Evolutionary conservation across 2,329 filamentous ascomycete genomes (phyloP).

Genomic region (Aspergillus puulaauensis): DNA sequence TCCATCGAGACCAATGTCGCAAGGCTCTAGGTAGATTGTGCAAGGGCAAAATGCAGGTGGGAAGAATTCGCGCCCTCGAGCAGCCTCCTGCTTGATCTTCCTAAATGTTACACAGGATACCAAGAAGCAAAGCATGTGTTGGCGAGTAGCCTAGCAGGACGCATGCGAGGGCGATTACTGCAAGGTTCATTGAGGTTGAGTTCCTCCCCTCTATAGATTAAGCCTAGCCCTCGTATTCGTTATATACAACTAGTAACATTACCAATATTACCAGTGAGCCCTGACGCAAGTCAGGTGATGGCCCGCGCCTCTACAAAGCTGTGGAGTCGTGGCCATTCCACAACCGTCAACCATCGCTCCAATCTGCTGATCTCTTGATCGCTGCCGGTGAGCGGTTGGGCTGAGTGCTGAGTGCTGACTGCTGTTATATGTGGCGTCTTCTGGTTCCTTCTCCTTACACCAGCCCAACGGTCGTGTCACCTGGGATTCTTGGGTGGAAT

Average conservation of each 20-base stretch:
- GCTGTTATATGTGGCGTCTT: not conserved
- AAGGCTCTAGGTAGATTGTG: not conserved
- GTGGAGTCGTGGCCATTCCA: no score
- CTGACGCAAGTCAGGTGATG: not conserved
- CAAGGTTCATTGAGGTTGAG: not conserved
- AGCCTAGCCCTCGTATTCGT: not conserved
- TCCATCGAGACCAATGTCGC: not conserved
- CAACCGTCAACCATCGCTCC: not conserved
- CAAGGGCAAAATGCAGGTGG: not conserved
- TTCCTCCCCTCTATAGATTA: not conserved
- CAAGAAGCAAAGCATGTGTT: not conserved
- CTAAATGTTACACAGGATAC: not conserved
- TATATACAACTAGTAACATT: constrained; percentile 1
- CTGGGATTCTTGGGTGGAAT: not conserved
- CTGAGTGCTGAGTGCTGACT: not conserved
- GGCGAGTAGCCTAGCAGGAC: not conserved
- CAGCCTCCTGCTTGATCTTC: not conserved
- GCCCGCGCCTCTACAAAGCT: not conserved
- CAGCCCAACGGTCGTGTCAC: not conserved
- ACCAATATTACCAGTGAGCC: not conserved
- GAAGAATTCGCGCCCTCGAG: not conserved
- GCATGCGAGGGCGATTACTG: constrained; percentile 12
- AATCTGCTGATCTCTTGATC: not conserved
- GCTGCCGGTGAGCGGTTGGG: no score
- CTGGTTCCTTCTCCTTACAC: not conserved